Base-by-base conservation (phyloP, 768 basidiomycete genomes). In the Boletus reticulatus region DNA sequence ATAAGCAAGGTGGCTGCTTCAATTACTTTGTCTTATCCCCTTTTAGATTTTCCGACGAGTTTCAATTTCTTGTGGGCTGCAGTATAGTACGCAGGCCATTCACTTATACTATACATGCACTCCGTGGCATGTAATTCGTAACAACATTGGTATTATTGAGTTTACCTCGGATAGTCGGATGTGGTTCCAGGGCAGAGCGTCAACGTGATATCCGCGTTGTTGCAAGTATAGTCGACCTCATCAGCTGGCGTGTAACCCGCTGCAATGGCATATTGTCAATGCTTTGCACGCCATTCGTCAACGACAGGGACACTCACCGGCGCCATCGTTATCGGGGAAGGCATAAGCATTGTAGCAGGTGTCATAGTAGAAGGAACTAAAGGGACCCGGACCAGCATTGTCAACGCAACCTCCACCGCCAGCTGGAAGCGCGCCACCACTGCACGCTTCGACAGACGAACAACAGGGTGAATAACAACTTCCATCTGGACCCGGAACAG, bases 311-410 rank as follows among this genome's bases (percentile, higher is more conserved):
- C 22, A 22, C 22, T 22, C 3, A 22, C 22, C 22, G 3, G 22
- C 22, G 19, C 70, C 70, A 17, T 72, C 70, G 38, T 70, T 72
- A 56, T 70, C 70, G 20, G 68, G 68, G 64, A 70, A 70, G 22
- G 68, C 68, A 9, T 72, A 72, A 29, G 29, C 68, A 17, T 72
- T 70, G 56, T 48, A 56, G 53, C 68, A 72, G 5, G 57, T 59
- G 29, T 24, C 4, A 17, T 72, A 61, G 53, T 66, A 72, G 66
- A 70, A 70, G 19, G 57, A 1, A 17, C 68, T 72, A 58, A 70
- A 45, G 4, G 68, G 68, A 29, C 68, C 68, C 9, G 68, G 68
- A 6, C 70, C 70, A 0, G 56, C 70, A 12, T 68, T 64, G 52
- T 60, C 57, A 22, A 13, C 20, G 45, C 70, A 72, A 17, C 68